Evolutionary conservation across 2,329 filamentous ascomycete genomes (phyloP), one percentile per base, ranked within the genome.

Genomic region (Hortaea werneckii): DNA sequence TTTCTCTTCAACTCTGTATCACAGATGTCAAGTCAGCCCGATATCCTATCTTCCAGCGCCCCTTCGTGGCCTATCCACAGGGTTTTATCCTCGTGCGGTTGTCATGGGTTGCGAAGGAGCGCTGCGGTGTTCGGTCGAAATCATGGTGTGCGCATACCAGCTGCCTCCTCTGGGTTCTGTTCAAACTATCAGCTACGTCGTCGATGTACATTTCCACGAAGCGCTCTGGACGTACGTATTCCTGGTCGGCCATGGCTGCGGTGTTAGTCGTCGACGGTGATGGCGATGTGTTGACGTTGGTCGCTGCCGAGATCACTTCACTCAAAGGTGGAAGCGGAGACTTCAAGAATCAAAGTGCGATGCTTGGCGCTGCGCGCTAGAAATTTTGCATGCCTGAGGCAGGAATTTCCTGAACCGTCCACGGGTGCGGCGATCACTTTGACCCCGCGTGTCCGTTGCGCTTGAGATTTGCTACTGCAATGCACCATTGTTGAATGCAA

Each of bases 81-180:
- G 63, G 63, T 66, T 65, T 65, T 58, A 58, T 54, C 57, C 61
- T 57, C 54, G 44, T 46, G 49, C 52, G 48, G 50, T 9, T 35
- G 32, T 9, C 32, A 35, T 9, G 47, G 52, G 45, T 50, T 53
- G 43, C 41, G 51, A 55, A 53, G 54, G 55, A 50, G 55, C 53
- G 53, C 54, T 49, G 47, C 44, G 48, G 49, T 47, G 52, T 13
- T 28, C 30, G 52, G 9, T 35, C 32, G 32, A 9, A 35, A n/a
- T 41, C 47, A 45, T 41, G 49, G 47, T 50, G 49, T 51, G 49
- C 50, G 54, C 77, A 66, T 80, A 81, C 76, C 77, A 71, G 88
- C 90, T 76, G 90, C 90, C 81, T 92, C 87, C 79, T 94, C 88
- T 72, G 89, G 83, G 79, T 95, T 90, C 88, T 95, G 66, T 63